phyloP scores from a whole-genome alignment of 345 rosid species.

The Hibiscus tridactylites region DNA sequence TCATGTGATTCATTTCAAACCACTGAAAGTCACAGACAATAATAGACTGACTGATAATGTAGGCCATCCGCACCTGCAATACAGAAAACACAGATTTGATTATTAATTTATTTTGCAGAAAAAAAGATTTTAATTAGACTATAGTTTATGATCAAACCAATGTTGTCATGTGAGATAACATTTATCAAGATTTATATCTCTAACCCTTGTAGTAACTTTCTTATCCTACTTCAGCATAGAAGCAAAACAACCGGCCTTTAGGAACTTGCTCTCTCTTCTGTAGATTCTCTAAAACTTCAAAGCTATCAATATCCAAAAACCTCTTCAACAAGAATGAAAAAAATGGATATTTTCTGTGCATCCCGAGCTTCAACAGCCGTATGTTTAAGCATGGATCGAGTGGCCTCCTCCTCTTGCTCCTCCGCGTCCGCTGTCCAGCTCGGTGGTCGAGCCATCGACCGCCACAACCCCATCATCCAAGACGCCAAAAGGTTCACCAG shows the following conservation, averaged over 20 bases:
- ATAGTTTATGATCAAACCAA: neutral
- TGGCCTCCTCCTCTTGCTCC: conserved; percentile 24
- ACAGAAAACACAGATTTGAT: neutral
- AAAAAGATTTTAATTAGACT: neutral
- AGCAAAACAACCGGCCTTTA: neutral
- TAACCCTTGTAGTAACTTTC: too few species aligned
- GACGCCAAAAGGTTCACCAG: conserved; percentile 52
- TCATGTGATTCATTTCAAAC: conserved; percentile 8
- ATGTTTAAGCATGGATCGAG: conserved; percentile 52
- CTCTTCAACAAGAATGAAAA: conserved; percentile 21
- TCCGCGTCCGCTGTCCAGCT: conserved; percentile 23
- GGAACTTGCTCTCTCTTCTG: conserved; percentile 9
- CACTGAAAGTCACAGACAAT: conserved; percentile 20
- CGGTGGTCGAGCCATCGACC: conserved; percentile 65
- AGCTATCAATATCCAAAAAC: conserved; percentile 7
- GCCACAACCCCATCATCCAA: conserved; percentile 78
- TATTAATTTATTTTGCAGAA: neutral
- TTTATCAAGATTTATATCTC: too few species aligned
- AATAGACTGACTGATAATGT: conserved; percentile 9
- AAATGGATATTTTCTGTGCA: conserved; percentile 61
- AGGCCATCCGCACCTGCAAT: conserved; percentile 16
- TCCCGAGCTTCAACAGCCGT: conserved; percentile 81
- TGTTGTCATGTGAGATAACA: neutral
- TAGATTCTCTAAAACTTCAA: conserved; percentile 21
- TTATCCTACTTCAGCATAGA: neutral